Evolutionary conservation across 495 filamentous ascomycete genomes (phyloP), one percentile per base, ranked within the genome.

Genomic region (Podospora anserina): DNA sequence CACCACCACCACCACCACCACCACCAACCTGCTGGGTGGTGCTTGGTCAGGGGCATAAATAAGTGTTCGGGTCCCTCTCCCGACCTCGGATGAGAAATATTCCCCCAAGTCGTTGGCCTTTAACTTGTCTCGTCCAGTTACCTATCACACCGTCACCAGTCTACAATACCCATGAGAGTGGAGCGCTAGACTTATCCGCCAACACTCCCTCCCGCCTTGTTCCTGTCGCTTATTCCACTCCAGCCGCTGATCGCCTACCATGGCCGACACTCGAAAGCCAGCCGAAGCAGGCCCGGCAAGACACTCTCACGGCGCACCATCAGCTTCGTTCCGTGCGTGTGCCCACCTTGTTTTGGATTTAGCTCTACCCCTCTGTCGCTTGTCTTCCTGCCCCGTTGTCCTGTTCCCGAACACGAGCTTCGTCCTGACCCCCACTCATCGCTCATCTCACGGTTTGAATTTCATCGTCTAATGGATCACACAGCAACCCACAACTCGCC

Each of bases 401-500:
- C 39, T 0, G 39, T 49, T 49, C 39, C 39, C 7, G 39, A 49
- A 56, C 26, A 18, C 19, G 28, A 49, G 7, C 19, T 49, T 32
- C 65, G 49, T 26, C 65, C 65, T 20, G 62, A 19, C 67, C 55
- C 13, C 59, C 55, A 61, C 20, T 61, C 62, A 18, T 34, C n/a
- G 34, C 62, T 23, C 65, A 49, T 23, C 32, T 19, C 23, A 23
- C 23, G 23, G 23, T 53, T 23, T 57, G 61, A 71, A 70, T 66
- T 63, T 63, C 63, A 66, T 58, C 23, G 58, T 69, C 77, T 81
- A 76, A 82, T 79, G 76, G 78, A 75, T 72, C 71, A 74, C 69
- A 72, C 76, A 84, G 82, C 82, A 66, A 84, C 83, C 28, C 85
- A 87, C 72, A 87, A 87, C 72, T 87, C 85, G 54, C 84, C 85